These are phyloP conservation scores for Rhizophora apiculata DNA, from an alignment of 345 rosid species.

Conservation along the genomic window DNA sequence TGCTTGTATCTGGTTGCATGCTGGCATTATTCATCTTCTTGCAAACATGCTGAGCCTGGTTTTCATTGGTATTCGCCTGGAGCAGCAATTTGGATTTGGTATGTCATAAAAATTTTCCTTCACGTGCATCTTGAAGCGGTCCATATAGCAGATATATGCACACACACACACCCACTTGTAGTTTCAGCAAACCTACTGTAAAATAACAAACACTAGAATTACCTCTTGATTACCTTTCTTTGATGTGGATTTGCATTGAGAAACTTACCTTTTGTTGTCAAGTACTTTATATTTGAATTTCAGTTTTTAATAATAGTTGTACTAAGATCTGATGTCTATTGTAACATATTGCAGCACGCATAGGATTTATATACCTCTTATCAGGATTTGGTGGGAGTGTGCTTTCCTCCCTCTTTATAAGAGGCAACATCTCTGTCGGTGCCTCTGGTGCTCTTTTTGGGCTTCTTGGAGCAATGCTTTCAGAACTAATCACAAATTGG, in stretches of 20 bases:
- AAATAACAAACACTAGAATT: too few species aligned
- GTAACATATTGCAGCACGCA: slow-evolving; percentile 18
- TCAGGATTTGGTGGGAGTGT: slow-evolving; percentile 29
- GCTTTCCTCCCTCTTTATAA: slow-evolving; percentile 21
- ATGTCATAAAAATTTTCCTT: not conserved
- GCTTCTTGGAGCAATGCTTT: slow-evolving; percentile 32
- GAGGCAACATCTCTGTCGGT: slow-evolving; percentile 26
- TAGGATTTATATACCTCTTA: slow-evolving; percentile 22
- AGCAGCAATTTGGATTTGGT: slow-evolving; percentile 35
- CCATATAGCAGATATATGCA: too few species aligned
- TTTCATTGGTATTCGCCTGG: slow-evolving; percentile 27
- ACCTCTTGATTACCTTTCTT: too few species aligned
- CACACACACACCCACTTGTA: too few species aligned
- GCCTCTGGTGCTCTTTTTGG: slow-evolving; percentile 33
- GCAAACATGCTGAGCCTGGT: slow-evolving; percentile 29
- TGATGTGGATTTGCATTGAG: not conserved
- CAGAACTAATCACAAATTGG: slow-evolving; percentile 31
- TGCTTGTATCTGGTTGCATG: slow-evolving; percentile 32
- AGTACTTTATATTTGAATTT: not conserved
- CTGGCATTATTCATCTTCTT: slow-evolving; percentile 29
- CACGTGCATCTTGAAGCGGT: not conserved
- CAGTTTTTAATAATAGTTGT: not conserved
- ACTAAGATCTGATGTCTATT: not conserved
- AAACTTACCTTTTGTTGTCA: not conserved
- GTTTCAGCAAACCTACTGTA: too few species aligned